Conservation (phyloP, 1,284 basidiomycete species). For the Melampsora americana region DNA sequence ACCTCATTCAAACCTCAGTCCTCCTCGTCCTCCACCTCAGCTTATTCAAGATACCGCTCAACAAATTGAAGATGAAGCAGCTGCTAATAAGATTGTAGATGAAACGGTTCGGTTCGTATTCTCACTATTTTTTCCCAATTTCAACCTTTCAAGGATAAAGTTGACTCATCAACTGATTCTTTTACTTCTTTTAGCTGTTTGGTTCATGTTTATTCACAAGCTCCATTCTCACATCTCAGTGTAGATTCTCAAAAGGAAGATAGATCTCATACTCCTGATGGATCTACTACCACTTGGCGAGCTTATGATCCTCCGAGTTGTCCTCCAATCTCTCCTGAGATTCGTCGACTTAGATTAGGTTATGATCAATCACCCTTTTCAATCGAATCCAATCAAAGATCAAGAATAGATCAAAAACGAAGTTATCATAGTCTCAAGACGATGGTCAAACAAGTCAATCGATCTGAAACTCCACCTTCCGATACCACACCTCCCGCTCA, state of each 20-base stretch:
- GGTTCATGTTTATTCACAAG: conserved; percentile 22
- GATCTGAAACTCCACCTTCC: neutral
- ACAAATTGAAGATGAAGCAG: conserved; percentile 36
- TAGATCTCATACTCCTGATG: conserved; percentile 21
- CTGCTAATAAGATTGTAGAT: conserved; percentile 36
- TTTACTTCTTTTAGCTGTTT: conserved; percentile 13
- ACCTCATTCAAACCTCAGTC: neutral
- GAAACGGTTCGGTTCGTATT: conserved; percentile 23
- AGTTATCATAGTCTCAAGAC: conserved; percentile 35
- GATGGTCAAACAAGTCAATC: conserved; percentile 23
- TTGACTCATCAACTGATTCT: neutral
- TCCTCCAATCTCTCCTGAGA: conserved; percentile 15
- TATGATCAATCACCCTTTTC: neutral
- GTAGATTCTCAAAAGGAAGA: conserved; percentile 1
- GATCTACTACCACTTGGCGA: conserved; percentile 18
- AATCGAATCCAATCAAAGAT: neutral
- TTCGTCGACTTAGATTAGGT: conserved; percentile 7
- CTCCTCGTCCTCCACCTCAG: conserved; percentile 20
- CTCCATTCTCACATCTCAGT: conserved; percentile 31
- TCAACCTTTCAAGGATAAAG: neutral
- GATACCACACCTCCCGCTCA: neutral
- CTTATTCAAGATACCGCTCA: conserved; percentile 37
- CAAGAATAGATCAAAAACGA: conserved; percentile 4
- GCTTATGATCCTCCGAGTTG: conserved; percentile 31
- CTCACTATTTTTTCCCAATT: neutral